phyloP scores from a whole-genome alignment of 345 rosid genomes.

The Cardamine chenopodiifolia region DNA sequence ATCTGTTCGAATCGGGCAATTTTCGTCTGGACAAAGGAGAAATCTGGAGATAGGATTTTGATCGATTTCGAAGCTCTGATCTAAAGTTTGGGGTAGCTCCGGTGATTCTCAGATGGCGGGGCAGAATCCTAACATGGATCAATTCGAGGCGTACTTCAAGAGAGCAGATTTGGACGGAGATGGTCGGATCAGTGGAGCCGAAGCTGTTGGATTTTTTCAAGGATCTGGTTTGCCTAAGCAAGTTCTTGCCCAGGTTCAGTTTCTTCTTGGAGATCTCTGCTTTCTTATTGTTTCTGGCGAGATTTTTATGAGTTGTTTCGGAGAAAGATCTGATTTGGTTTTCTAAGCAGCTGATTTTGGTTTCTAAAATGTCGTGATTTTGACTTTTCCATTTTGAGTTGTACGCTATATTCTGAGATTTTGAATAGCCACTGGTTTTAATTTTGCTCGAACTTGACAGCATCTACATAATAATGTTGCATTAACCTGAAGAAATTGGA shows the following conservation, averaged over 20 bases:
- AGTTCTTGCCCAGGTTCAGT: constrained; percentile 84
- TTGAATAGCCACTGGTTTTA: constrained; percentile 1
- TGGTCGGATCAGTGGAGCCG: constrained; percentile 89
- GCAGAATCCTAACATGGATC: constrained; percentile 62
- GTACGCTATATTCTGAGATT: constrained; percentile 8
- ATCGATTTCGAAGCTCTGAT: constrained; percentile 33
- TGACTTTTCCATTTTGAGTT: constrained; percentile 12
- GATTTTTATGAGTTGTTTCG: not conserved
- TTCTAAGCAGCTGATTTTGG: constrained; percentile 18
- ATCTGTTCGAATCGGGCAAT: constrained; percentile 33
- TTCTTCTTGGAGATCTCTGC: constrained; percentile 34
- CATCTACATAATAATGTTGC: not conserved
- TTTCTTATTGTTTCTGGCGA: constrained; percentile 20
- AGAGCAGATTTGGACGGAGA: constrained; percentile 97
- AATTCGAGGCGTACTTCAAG: constrained; percentile 78
- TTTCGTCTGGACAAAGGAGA: constrained; percentile 28
- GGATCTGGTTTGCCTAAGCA: constrained; percentile 85
- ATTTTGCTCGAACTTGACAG: constrained; percentile 19
- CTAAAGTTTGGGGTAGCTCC: constrained; percentile 19
- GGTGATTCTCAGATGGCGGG: constrained; percentile 51
- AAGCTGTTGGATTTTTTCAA: constrained; percentile 89
- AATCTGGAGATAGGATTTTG: constrained; percentile 35
- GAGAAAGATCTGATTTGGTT: constrained; percentile 39
- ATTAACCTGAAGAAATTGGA: constrained; percentile 9
- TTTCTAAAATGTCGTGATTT: not conserved